Evolutionary conservation across 202 grass and related monocot species (phyloP), one percentile per base, ranked within the genome.

Genomic region (Schoenoplectus tabernaemontani): DNA sequence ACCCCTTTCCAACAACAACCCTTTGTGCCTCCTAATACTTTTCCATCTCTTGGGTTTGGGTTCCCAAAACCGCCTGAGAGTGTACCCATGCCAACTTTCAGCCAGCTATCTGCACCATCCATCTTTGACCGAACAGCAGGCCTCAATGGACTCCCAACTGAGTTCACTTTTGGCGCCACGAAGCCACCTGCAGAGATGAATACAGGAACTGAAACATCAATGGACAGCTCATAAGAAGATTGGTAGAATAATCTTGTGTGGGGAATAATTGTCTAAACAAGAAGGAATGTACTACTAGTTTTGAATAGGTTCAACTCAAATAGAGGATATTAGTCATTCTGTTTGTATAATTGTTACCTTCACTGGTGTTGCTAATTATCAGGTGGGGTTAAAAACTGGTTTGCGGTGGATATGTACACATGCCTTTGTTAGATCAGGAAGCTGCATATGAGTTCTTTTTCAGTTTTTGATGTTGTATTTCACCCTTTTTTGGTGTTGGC

Each of bases 171-270:
- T 67, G 91, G 91, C 41, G 90, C 91, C 20, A 84, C 78, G 79
- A 90, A 59, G 78, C 47, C 47, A 34, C 84, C 85, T 50, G 67
- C 76, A 4, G 89, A 92, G 41, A 85, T 59, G 32, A 90, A 86
- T 63, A 50, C 84, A 83, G 90, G 86, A 61, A 82, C 80, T 8
- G 96, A 91, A 83, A 84, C 83, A 64, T 91, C 91, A 62, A 98
- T 98, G 96, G 96, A 99, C 78, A 91, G 96, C 85, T 88, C 96
- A 47, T 99, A 85, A 81, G 56, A 82, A 71, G 24, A 66, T 66
- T 77, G 17, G 38, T 43, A 5, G 32, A 30, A 46, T 61, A 62
- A 62, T 46, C 39, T 62, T 43, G 44, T 34, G 16, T 10, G 70
- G 69, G 26, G 54, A 75, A 54, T 54, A n/a, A 54, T 75, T 51